Percentiles rank a stretch among this genome's conserved stretches.
These are phyloP conservation scores for Fusarium succisae DNA, from an alignment of 2,329 filamentous ascomycete species.

Conservation along the genomic window DNA sequence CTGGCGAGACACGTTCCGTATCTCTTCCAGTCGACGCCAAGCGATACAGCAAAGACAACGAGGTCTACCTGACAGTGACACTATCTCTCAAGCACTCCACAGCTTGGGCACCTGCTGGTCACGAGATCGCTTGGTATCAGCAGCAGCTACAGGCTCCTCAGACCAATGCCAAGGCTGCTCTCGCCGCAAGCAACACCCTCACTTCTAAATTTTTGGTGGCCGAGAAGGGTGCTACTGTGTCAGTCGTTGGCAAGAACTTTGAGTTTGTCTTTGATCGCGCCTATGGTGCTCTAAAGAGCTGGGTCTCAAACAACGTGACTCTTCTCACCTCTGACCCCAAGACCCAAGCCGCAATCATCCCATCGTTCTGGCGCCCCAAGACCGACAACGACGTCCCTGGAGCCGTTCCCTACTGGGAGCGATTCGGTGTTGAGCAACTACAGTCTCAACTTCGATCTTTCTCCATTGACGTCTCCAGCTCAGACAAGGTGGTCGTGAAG, in stretches of 20 bases:
- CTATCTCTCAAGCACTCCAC: constrained; percentile 55
- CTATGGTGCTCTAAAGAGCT: constrained; percentile 54
- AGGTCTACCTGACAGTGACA: constrained; percentile 57
- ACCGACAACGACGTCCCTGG: constrained; percentile 71
- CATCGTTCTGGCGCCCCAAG: constrained; percentile 69
- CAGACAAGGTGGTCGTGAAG: constrained; percentile 59
- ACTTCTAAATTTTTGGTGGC: constrained; percentile 38
- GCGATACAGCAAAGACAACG: constrained; percentile 45
- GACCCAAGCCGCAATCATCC: constrained; percentile 50
- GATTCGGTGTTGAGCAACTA: constrained; percentile 58
- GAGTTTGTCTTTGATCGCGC: constrained; percentile 56
- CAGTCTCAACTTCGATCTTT: constrained; percentile 58
- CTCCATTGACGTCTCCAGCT: constrained; percentile 49
- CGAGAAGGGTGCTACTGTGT: constrained; percentile 1
- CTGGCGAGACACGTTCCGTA: constrained; percentile 50
- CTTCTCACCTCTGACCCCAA: constrained; percentile 50
- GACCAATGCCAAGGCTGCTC: not conserved
- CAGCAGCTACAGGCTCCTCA: constrained; percentile 46
- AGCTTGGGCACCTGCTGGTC: constrained; percentile 61
- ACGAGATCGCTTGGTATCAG: constrained; percentile 66
- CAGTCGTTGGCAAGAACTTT: constrained; percentile 43
- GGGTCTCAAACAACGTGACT: constrained; percentile 49
- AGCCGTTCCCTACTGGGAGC: constrained; percentile 67
- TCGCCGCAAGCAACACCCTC: not conserved
- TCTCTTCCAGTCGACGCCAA: constrained; percentile 44